A percentile compares a stretch with the other conserved stretches of the same genome.
Conservation (phyloP, 129 eudicot species). For the Helichrysum umbraculigerum region DNA sequence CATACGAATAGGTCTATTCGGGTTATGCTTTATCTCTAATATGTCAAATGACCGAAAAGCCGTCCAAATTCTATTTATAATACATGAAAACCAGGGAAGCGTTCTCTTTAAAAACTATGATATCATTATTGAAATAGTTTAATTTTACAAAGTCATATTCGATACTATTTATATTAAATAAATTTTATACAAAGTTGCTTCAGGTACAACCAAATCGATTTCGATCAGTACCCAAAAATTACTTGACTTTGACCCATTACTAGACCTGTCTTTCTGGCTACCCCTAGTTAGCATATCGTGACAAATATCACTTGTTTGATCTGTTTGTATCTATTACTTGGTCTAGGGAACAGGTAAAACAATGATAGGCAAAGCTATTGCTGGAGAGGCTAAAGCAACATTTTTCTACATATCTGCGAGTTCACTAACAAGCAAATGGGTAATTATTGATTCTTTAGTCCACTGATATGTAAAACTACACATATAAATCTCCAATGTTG, state of each 20-base stretch:
- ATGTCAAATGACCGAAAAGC: not conserved
- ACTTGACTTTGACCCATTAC: not conserved
- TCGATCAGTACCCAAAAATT: not conserved
- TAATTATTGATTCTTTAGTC: constrained; percentile 26
- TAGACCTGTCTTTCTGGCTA: not conserved
- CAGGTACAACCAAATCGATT: not conserved
- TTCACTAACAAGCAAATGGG: constrained; percentile 99
- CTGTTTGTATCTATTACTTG: constrained; percentile 25
- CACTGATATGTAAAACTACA: not conserved
- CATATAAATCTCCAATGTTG: constrained; percentile 3
- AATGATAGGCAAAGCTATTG: constrained; percentile 99
- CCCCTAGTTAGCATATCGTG: not conserved
- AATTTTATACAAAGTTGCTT: not conserved
- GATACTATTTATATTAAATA: not conserved
- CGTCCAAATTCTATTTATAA: not conserved
- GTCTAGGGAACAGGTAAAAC: constrained; percentile 97
- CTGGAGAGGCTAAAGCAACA: constrained; percentile 99
- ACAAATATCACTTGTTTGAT: not conserved
- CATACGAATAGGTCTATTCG: not conserved
- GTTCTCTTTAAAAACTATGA: not conserved
- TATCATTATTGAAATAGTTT: not conserved
- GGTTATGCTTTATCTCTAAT: not conserved
- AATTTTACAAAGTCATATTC: not conserved
- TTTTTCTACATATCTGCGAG: constrained; percentile 98
- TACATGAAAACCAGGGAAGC: not conserved